A percentile compares a stretch with the other conserved stretches of the same genome.
These are phyloP conservation scores for Boletus sp. DNA, from an alignment of 768 basidiomycete genomes.

Conservation along the genomic window DNA sequence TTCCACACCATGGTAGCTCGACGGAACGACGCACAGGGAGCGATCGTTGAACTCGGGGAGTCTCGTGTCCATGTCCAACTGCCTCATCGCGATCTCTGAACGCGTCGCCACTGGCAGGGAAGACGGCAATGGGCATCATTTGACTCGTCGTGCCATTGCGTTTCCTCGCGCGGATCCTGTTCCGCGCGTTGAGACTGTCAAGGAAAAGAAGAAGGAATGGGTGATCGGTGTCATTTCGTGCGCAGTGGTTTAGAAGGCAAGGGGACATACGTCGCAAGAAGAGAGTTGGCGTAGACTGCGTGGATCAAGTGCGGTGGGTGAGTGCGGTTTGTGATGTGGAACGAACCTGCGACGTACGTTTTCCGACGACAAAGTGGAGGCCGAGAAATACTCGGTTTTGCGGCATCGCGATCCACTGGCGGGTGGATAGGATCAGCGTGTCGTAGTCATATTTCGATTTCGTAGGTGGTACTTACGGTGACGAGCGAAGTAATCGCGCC, in stretches of 20 bases:
- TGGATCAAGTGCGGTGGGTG: background rate
- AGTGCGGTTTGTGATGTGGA: background rate
- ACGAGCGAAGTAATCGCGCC: slow-evolving; percentile 13
- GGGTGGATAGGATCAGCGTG: background rate
- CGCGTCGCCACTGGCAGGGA: background rate
- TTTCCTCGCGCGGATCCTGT: slow-evolving; percentile 2
- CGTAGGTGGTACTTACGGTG: slow-evolving; percentile 10
- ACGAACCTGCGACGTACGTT: slow-evolving; percentile 12
- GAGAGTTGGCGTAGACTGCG: slow-evolving; percentile 24
- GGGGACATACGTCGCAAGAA: slow-evolving; percentile 23
- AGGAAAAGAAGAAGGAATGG: too few relatives aligned
- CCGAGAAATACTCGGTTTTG: slow-evolving; percentile 23
- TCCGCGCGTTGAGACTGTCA: slow-evolving; percentile 22
- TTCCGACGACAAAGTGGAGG: slow-evolving; percentile 22
- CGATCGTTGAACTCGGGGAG: background rate
- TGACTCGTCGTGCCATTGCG: background rate
- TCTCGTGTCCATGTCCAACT: too few relatives aligned
- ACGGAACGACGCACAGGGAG: slow-evolving; percentile 1
- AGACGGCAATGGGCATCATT: slow-evolving; percentile 1
- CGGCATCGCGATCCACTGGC: slow-evolving; percentile 20
- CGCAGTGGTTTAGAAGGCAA: background rate
- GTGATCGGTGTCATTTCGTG: background rate
- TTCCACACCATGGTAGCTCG: background rate
- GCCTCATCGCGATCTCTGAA: background rate
- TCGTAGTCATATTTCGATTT: background rate